Conservation (phyloP, 2,329 filamentous ascomycete species). For the Fusarium phyllophilum region DNA sequence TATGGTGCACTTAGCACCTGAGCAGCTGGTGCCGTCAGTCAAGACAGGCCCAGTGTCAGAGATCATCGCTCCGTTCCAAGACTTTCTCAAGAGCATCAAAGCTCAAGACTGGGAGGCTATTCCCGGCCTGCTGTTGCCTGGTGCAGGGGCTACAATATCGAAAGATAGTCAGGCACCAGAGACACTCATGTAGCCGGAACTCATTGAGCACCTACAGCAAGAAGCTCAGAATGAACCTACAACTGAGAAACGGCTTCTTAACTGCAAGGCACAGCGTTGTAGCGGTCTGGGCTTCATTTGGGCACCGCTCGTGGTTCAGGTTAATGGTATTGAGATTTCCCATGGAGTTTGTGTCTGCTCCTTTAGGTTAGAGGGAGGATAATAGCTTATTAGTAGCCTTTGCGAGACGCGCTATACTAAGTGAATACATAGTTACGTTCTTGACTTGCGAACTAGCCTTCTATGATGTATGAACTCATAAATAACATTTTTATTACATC, state of each 20-base stretch:
- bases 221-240: not conserved
- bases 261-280: not conserved
- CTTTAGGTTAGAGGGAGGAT: not conserved
- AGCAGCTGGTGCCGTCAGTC: not conserved
- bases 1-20: not conserved
- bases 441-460: rapidly evolving
- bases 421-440: not conserved
- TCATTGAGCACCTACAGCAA: not conserved
- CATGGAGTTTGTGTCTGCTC: not conserved
- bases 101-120: not conserved
- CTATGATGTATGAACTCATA: not conserved
- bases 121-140: not conserved
- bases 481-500: not conserved
- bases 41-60: not conserved
- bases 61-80: not conserved
- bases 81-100: not conserved
- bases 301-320: not conserved
- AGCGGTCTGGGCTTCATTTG: not conserved
- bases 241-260: not conserved
- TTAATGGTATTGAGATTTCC: not conserved
- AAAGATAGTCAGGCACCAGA: not conserved
- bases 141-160: not conserved
- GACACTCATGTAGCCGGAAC: not conserved
- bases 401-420: not conserved
- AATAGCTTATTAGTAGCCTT: not conserved